phyloP scores from a whole-genome alignment of 2,329 filamentous ascomycete species.

The Epichloe aotearoae region DNA sequence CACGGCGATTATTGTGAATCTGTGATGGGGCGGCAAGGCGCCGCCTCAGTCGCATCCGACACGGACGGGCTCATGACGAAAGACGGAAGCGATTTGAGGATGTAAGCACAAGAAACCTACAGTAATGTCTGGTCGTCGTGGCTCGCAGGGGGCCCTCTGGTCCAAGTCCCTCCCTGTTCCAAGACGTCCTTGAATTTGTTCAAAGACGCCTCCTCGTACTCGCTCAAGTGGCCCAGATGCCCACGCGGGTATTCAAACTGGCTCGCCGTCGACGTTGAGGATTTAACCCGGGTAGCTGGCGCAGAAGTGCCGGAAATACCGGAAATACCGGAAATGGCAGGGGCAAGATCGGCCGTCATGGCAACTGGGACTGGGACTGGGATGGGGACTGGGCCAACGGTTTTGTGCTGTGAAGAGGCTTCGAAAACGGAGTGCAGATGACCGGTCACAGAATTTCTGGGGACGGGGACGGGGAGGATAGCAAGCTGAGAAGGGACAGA shows the following conservation, averaged over 20 bases:
- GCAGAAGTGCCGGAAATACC: constrained; percentile 2
- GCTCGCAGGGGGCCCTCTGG: constrained; percentile 41
- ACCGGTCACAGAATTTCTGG: background rate
- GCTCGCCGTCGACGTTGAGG: constrained; percentile 16
- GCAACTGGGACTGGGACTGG: too few relatives aligned
- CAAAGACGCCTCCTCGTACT: constrained; percentile 54
- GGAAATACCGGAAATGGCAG: constrained; percentile 8
- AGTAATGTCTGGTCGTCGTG: constrained; percentile 64
- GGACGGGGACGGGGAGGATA: background rate
- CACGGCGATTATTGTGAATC: too few relatives aligned
- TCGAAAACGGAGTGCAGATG: background rate
- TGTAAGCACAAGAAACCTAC: constrained; percentile 28
- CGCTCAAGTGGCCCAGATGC: constrained; percentile 67
- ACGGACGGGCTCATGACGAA: background rate
- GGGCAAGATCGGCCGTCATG: constrained; percentile 15
- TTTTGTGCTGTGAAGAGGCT: background rate
- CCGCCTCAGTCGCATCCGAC: background rate
- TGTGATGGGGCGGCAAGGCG: too few relatives aligned
- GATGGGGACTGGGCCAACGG: background rate
- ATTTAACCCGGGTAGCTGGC: constrained; percentile 16
- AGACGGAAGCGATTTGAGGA: background rate
- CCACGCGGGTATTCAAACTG: constrained; percentile 54
- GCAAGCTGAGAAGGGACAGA: background rate
- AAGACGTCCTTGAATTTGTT: constrained; percentile 58
- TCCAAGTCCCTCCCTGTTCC: constrained; percentile 51